Base-by-base conservation (phyloP, 1,139 yeast genomes). In the Diutina sp. region DNA sequence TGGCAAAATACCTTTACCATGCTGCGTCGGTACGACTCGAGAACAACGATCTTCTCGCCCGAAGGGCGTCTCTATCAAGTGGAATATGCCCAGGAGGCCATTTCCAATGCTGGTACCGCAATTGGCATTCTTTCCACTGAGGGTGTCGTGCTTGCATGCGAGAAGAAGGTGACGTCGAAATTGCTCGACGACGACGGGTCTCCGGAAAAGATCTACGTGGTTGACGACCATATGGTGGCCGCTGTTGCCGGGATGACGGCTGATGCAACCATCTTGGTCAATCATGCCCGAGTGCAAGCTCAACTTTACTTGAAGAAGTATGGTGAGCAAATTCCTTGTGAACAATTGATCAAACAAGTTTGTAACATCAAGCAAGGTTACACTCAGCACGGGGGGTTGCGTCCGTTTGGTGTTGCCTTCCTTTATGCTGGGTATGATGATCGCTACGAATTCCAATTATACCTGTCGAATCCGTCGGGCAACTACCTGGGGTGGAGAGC, bases 231-330 rank as follows among this genome's bases (percentile, higher is more conserved):
- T 65, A 87, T 87, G 77, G 79, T 91, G 56, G 90, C 95, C 65
- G 97, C 98, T 0, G 99, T 95, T 45, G 99, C 99, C 0, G 99
- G 99, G 55, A 86, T 93, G 84, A 95, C 95, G 54, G 95, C 98
- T 1, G 99, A 95, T 71, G 99, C 99, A 1, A 86, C 90, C 52
- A 91, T 93, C 59, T 79, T 95, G 63, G 88, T 95, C 63, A 87
- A 90, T 69, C 83, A 84, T 64, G 96, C 97, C n/a, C 79, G 99
- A 63, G 80, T 83, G 47, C 76, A 78, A 61, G 96, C 97, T 4
- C 99, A 95, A 71, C 80, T 79, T 63, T 87, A 93, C 70, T 76
- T 91, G 65, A 84, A 87, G 69, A 82, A 88, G 28, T 95, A 90
- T 71, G 87, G 87, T 67, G 97, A 90, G 70, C 90, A 90, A 62